Evolutionary conservation across 306 rosid species (phyloP), one percentile per base, ranked within the genome.

Genomic region (Carpinus fangiana): DNA sequence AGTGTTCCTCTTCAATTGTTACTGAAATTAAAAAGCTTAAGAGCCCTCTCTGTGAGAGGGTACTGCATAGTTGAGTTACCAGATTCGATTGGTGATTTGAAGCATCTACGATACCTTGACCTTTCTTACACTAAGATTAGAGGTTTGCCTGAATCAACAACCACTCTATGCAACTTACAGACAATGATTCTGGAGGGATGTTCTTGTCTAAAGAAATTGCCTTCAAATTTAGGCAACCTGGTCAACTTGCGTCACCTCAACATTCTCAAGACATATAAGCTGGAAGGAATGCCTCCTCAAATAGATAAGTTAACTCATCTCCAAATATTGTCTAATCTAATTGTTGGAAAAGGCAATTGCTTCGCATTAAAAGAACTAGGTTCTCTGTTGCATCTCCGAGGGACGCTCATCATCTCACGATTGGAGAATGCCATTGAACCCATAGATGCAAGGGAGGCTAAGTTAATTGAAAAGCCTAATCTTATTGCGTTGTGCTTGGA

Each of bases 91-190:
- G 61, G 78, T 26, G 14, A 62, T 16, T 53, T 53, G n/a, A 53
- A 53, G 57, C 21, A 2, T 17, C 41, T 77, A 9, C 68, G 74
- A 17, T 69, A 68, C 21, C 79, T 76, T 48, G 61, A 76, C 41
- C 47, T 76, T 16, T 76, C 72, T 34, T 0, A 2, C 11, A 62
- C 72, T 1, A 0, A 0, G 2, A 18, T 76, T 12, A 16, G 11
- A 47, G 9, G 60, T 12, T 28, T 76, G n/a, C 73, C 79, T 0
- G 20, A 76, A 52, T 76, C 73, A 4, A 31, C 31, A 11, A 26
- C 47, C 16, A 18, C 12, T 17, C 79, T 76, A 7, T 31, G 21
- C 61, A 76, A 76, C 20, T 76, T 76, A 20, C 79, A 76, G 12
- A 62, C 60, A 45, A 28, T 75, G 56, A 3, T 41, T 0, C 17